Evolutionary conservation across 1,284 basidiomycete species (phyloP), one percentile per base, ranked within the genome.

Genomic region (Cerrena zonata): DNA sequence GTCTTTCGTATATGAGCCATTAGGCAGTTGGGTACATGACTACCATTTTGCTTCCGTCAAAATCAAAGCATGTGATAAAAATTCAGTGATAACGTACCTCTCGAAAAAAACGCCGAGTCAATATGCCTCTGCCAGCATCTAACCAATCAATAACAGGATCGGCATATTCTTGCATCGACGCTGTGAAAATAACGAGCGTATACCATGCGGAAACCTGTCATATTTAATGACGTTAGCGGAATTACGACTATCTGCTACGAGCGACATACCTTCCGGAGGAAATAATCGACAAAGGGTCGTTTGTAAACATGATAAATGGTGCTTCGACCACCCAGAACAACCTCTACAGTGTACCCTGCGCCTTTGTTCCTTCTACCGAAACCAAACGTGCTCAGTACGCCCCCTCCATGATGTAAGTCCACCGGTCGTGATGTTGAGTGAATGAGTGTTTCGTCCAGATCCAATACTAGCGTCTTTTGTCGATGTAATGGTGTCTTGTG

Each of bases 141-240:
- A 99, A 74, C 95, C 96, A 99, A 71, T 99, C 96, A 60, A 99
- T 99, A 24, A 99, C 95, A 0, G 96, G 95, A 72, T 99, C 95
- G 52, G 95, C 95, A 67, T 99, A 99, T 69, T 99, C 95, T 63
- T 94, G 90, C 86, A 99, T 93, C 4, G 94, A 97, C 1, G 95
- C 96, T 18, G 95, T 99, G 69, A 95, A 99, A 57, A 99, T 91
- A 50, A 99, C 94, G 49, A 99, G 84, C 1, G 94, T 97, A 72
- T 99, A 99, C 95, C 95, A 99, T 38, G 86, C 79, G 22, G 95
- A 94, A 41, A 98, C 96, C 93, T 96, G 64, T 15, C 15, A 44
- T 34, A 49, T 18, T 40, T 24, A 34, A 21, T 5, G n/a, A n/a
- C 21, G 26, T 24, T 18, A 25, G 21, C 40, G 18, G 42, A 24